phyloP scores from a whole-genome alignment of 805 yeast species.

The Yueomyces sp. region DNA sequence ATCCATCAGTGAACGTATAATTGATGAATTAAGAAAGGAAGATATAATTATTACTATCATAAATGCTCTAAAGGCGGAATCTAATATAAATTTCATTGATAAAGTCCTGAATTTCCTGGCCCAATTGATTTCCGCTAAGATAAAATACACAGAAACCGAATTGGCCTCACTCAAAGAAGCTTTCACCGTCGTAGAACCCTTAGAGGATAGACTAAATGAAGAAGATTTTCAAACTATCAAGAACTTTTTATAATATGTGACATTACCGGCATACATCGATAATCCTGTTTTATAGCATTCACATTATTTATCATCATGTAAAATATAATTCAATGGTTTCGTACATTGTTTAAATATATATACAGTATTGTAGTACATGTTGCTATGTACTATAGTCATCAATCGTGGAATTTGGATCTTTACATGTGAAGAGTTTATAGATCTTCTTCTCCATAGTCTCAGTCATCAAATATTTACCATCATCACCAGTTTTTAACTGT shows the following conservation, averaged over 20 bases:
- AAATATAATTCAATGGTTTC: too few species aligned
- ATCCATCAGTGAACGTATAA: conserved; percentile 26
- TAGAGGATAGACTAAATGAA: conserved; percentile 36
- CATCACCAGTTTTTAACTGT: conserved; percentile 27
- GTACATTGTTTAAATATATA: neutral
- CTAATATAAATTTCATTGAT: conserved; percentile 39
- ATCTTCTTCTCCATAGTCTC: conserved; percentile 38
- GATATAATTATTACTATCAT: conserved; percentile 17
- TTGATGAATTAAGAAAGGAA: conserved; percentile 25
- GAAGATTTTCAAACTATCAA: conserved; percentile 33
- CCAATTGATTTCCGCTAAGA: conserved; percentile 32
- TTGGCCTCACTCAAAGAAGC: conserved; percentile 23
- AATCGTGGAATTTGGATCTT: conserved; percentile 34
- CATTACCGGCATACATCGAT: too few species aligned
- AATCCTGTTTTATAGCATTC: too few species aligned
- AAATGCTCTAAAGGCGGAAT: conserved; percentile 14
- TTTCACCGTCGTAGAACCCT: conserved; percentile 26
- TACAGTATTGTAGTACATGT: neutral
- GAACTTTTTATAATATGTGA: too few species aligned
- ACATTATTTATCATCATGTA: too few species aligned
- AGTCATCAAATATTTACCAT: conserved; percentile 35
- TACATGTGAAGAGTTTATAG: conserved; percentile 33
- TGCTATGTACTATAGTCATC: neutral
- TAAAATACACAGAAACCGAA: conserved; percentile 35
- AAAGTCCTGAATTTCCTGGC: conserved; percentile 39